Evolutionary conservation across 768 basidiomycete species (phyloP).

Genomic region (Boletus tylopilopsis): DNA sequence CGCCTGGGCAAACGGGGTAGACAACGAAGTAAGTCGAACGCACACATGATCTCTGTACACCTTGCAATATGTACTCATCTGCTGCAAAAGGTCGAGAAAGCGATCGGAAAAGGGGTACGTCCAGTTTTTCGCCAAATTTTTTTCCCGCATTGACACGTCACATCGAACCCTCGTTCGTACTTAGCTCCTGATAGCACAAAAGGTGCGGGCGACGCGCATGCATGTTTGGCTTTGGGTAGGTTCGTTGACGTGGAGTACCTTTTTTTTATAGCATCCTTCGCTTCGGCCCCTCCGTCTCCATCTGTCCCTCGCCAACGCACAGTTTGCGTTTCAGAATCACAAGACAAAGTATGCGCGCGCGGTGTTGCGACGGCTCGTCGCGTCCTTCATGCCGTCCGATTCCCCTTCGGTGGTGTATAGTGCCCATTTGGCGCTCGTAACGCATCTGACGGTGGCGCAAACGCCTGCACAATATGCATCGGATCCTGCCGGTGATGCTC

Average conservation of each 20-base stretch:
- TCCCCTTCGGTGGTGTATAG: slow-evolving; percentile 52
- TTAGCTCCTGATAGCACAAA: slow-evolving; percentile 54
- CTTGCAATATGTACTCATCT: neutral
- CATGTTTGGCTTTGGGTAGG: neutral
- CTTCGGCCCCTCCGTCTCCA: slow-evolving; percentile 57
- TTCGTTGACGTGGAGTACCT: slow-evolving; percentile 1
- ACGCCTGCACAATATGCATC: slow-evolving; percentile 1
- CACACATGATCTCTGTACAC: neutral
- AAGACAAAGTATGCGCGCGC: slow-evolving; percentile 59
- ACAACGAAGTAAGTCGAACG: slow-evolving; percentile 44
- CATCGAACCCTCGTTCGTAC: neutral
- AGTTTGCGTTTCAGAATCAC: slow-evolving; percentile 43
- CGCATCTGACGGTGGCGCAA: slow-evolving; percentile 33
- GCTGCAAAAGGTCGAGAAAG: slow-evolving; percentile 56
- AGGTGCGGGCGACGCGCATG: slow-evolving; percentile 38
- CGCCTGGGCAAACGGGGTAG: slow-evolving; percentile 48
- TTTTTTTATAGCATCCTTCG: slow-evolving; percentile 63
- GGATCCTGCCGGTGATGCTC: neutral
- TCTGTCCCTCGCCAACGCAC: slow-evolving; percentile 59
- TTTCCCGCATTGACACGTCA: neutral
- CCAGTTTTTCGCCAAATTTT: neutral
- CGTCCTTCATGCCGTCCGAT: slow-evolving; percentile 43
- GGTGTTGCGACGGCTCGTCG: slow-evolving; percentile 51
- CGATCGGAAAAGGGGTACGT: slow-evolving; percentile 68
- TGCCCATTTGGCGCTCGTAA: slow-evolving; percentile 54